phyloP scores from a whole-genome alignment of 371 early-diverging fungal species.

The Funneliformis caledonium region DNA sequence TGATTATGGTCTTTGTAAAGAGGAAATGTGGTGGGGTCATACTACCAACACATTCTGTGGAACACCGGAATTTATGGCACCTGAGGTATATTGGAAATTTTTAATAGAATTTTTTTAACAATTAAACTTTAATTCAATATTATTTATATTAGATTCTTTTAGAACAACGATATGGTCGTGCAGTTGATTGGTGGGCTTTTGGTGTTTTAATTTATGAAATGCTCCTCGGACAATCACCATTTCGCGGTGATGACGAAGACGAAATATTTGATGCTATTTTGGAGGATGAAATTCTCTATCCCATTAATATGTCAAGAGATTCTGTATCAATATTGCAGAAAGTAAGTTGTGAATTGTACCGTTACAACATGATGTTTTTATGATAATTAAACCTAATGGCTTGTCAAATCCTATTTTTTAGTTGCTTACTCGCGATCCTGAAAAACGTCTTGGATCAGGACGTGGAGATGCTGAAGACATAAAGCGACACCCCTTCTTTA shows the following conservation, averaged over 20 bases:
- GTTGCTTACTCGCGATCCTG: constrained; percentile 89
- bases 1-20: constrained; percentile 99
- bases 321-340: constrained; percentile 86
- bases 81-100: constrained; percentile 66
- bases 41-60: constrained; percentile 96
- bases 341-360: constrained; percentile 49
- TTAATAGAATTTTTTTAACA: not conserved
- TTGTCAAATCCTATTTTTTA: constrained; percentile 45
- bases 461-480: constrained; percentile 85
- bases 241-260: constrained; percentile 93
- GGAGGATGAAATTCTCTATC: constrained; percentile 90
- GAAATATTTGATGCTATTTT: constrained; percentile 95
- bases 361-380: not conserved
- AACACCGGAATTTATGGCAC: constrained; percentile 99
- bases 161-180: constrained; percentile 89
- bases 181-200: constrained; percentile 99
- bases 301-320: constrained; percentile 86
- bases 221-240: constrained; percentile 92
- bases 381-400: not conserved
- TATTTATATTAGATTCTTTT: constrained; percentile 63
- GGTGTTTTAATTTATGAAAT: constrained; percentile 99
- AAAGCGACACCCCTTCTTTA: constrained; percentile 93
- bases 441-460: constrained; percentile 83
- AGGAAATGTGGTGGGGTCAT: constrained; percentile 84
- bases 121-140: not conserved